Percentiles rank a stretch among this genome's conserved stretches.
phyloP scores from a whole-genome alignment of 169 alveolate genomes.

The Plasmodium gallinaceum region DNA sequence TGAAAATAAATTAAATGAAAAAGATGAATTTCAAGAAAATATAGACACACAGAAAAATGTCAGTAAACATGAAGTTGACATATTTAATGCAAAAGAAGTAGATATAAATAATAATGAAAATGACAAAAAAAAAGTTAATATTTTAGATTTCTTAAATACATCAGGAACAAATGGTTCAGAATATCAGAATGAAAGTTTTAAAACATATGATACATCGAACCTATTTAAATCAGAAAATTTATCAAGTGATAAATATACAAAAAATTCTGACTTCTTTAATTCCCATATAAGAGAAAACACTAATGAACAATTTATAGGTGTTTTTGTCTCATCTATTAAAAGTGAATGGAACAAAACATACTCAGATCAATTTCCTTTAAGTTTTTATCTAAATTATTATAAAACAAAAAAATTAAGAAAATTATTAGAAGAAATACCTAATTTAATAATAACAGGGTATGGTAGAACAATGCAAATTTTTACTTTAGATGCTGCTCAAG shows the following conservation, averaged over 20 bases:
- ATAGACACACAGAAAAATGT: neutral
- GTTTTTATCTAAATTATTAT: slow-evolving; percentile 70
- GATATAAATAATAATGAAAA: neutral
- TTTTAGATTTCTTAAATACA: slow-evolving; percentile 16
- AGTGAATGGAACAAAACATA: slow-evolving; percentile 80
- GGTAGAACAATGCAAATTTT: slow-evolving; percentile 82
- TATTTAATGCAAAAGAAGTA: slow-evolving; percentile 4
- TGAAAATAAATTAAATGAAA: neutral
- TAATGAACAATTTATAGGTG: slow-evolving; percentile 70
- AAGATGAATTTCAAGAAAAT: neutral
- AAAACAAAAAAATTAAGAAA: slow-evolving; percentile 70
- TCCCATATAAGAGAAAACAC: slow-evolving; percentile 3
- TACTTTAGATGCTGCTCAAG: slow-evolving; percentile 77
- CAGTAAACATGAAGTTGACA: neutral
- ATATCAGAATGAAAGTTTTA: slow-evolving; percentile 11
- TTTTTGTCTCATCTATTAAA: slow-evolving; percentile 80
- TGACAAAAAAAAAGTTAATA: slow-evolving; percentile 8
- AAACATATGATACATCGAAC: slow-evolving; percentile 49
- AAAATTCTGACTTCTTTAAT: slow-evolving; percentile 15
- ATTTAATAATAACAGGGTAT: slow-evolving; percentile 77
- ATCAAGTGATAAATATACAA: slow-evolving; percentile 16
- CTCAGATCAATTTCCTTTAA: slow-evolving; percentile 69
- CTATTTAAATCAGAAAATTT: slow-evolving; percentile 15
- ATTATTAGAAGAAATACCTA: slow-evolving; percentile 79
- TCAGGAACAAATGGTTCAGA: slow-evolving; percentile 24